Base-by-base conservation (phyloP, 441 rosid genomes). In the Populus hybrid region DNA sequence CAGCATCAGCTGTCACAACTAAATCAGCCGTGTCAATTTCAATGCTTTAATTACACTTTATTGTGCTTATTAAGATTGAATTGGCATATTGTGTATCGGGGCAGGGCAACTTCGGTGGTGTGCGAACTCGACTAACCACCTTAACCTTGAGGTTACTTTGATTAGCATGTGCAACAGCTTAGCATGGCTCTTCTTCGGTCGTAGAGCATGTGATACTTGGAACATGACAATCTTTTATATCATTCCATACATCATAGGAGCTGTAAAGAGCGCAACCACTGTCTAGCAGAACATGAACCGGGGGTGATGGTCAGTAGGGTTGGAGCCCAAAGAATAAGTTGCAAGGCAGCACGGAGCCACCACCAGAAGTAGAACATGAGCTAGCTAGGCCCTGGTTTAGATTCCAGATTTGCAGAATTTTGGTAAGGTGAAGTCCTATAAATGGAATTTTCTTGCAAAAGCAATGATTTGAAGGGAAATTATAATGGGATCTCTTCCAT, bases 41-140 rank as follows among this genome's bases (percentile, higher is more conserved):
- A 16, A 92, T 83, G 26, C 26, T 70, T 9, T 92, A 86, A 40
- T 82, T 74, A 9, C 85, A 85, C 1, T 87, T 86, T 1, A 84
- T 77, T 12, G 97, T 95, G 69, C 98, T 93, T 10, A 92, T 89
- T 7, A 95, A 84, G 72, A 95, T 36, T 0, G 98, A 78, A 40
- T 74, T 80, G 2, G 29, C 77, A 28, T 80, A 61, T 10, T 20
- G 73, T 0, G 81, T 18, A 23, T 79, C 85, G 23, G 97, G 96
- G 79, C 99, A 95, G 50, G 94, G 95, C 10, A 95, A 87, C 75
- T 92, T 95, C 0, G 97, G 91, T 16, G 93, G 98, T 87, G 79
- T 90, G 91, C 1, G 98, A 93, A 90, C 93, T 72, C 76, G 82
- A 79, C 92, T 92, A 20, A 89, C 94, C 1, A 89, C 91, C 28